Percentiles rank a stretch among this genome's conserved stretches.
These are phyloP conservation scores for Trichosanthes truncata DNA, from an alignment of 306 rosid species.

Conservation along the genomic window DNA sequence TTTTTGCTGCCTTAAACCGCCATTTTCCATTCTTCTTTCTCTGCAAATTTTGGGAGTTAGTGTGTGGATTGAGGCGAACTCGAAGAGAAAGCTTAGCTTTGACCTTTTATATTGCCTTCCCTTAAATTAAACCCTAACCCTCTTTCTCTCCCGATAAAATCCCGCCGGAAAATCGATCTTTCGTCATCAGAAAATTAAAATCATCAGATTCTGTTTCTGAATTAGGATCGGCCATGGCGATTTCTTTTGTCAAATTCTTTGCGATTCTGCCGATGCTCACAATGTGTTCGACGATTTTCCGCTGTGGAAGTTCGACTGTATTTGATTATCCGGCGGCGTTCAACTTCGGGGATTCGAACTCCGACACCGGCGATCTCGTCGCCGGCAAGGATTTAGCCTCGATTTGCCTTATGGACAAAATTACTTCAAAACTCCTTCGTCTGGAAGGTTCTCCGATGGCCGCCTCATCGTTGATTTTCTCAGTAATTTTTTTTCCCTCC, in stretches of 20 bases:
- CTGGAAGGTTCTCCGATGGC: constrained; percentile 55
- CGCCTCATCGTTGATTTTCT: constrained; percentile 57
- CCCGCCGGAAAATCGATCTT: not conserved
- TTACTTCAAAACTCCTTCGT: constrained; percentile 36
- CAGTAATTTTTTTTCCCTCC: constrained; percentile 30
- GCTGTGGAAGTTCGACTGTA: constrained; percentile 22
- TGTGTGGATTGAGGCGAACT: not conserved
- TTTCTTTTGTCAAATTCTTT: constrained; percentile 15
- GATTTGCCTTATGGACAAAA: constrained; percentile 46
- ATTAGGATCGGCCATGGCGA: constrained; percentile 26
- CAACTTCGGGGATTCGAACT: constrained; percentile 89
- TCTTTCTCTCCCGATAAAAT: constrained; percentile 9
- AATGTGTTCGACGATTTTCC: constrained; percentile 21
- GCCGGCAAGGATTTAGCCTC: constrained; percentile 38
- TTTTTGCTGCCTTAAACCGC: not conserved
- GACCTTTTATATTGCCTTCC: constrained; percentile 22
- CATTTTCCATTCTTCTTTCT: not conserved
- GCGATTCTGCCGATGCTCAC: constrained; percentile 16
- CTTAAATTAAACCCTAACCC: constrained; percentile 32
- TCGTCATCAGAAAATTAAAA: not conserved
- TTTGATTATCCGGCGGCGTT: constrained; percentile 54
- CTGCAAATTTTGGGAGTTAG: not conserved
- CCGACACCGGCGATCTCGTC: constrained; percentile 63
- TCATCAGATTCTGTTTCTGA: not conserved
- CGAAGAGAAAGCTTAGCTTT: constrained; percentile 15